Evolutionary conservation across 1,284 basidiomycete genomes (phyloP).

Genomic region (Cystobasidium pallidum): DNA sequence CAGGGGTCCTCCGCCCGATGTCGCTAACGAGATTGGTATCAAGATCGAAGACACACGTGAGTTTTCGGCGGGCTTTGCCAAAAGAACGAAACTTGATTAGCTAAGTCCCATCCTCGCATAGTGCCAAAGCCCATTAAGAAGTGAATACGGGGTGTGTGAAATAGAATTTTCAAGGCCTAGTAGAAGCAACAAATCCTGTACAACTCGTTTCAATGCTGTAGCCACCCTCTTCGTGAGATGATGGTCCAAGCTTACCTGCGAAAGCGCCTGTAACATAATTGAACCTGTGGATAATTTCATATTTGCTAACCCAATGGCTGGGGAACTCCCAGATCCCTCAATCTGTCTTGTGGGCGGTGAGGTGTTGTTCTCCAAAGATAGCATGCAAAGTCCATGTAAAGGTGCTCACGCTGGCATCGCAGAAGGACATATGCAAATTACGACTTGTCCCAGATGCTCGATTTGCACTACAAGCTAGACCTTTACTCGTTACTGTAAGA

Average conservation of each 20-base stretch:
- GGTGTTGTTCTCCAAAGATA: too few relatives aligned
- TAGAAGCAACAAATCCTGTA: too few relatives aligned
- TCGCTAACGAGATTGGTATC: slow-evolving; percentile 16
- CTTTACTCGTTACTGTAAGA: too few relatives aligned
- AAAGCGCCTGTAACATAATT: neutral
- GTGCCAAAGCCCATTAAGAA: slow-evolving; percentile 43
- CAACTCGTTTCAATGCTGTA: too few relatives aligned
- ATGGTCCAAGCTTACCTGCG: neutral
- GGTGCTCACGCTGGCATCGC: too few relatives aligned
- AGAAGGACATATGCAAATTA: too few relatives aligned
- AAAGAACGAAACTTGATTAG: neutral
- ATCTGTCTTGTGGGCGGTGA: too few relatives aligned
- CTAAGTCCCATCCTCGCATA: neutral
- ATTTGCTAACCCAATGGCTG: neutral
- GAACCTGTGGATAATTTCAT: neutral
- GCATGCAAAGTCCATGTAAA: too few relatives aligned
- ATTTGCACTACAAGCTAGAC: too few relatives aligned
- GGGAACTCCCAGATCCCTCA: too few relatives aligned
- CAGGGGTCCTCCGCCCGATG: slow-evolving; percentile 36
- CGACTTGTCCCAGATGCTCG: too few relatives aligned
- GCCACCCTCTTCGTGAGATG: neutral
- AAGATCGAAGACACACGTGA: slow-evolving; percentile 33
- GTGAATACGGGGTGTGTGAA: neutral
- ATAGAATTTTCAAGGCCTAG: too few relatives aligned
- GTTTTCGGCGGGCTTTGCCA: neutral